Evolutionary conservation across 164 flowering plant species (phyloP).

Genomic region (Annona cherimola): DNA sequence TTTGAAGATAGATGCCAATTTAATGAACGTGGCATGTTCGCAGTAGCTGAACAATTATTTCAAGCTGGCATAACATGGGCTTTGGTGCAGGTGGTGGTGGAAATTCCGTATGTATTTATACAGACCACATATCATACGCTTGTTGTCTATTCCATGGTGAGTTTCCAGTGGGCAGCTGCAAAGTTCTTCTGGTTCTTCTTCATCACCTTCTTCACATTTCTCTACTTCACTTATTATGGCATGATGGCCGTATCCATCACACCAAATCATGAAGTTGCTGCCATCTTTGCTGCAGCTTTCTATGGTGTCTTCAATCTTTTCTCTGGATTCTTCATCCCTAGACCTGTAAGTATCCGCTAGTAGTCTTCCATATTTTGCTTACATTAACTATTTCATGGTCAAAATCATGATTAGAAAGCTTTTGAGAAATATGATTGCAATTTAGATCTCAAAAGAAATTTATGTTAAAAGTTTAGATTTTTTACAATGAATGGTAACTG

Average conservation of each 20-base stretch:
- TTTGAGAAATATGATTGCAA: not conserved
- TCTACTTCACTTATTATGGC: conserved; percentile 53
- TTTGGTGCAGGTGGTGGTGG: conserved; percentile 30
- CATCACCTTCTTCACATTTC: conserved; percentile 37
- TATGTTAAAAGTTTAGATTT: not conserved
- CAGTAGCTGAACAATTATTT: not conserved
- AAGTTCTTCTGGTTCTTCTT: conserved; percentile 50
- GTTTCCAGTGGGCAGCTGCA: conserved; percentile 37
- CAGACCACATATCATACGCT: conserved; percentile 34
- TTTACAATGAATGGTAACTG: not conserved
- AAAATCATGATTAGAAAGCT: not conserved
- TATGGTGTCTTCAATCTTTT: conserved; percentile 71
- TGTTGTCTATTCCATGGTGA: conserved; percentile 43
- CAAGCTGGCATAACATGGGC: not conserved
- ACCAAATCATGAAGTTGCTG: conserved; percentile 43
- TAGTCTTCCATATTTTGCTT: not conserved
- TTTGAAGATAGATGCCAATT: not conserved
- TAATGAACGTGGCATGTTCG: too few species aligned
- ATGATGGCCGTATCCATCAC: conserved; percentile 55
- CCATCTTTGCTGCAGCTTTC: conserved; percentile 67
- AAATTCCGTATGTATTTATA: conserved; percentile 35
- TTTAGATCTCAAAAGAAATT: not conserved
- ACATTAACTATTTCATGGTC: not conserved
- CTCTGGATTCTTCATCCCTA: conserved; percentile 85
- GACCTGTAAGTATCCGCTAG: conserved; percentile 42